Conservation (phyloP, 2,329 filamentous ascomycete species). For the Fusarium newnesense region DNA sequence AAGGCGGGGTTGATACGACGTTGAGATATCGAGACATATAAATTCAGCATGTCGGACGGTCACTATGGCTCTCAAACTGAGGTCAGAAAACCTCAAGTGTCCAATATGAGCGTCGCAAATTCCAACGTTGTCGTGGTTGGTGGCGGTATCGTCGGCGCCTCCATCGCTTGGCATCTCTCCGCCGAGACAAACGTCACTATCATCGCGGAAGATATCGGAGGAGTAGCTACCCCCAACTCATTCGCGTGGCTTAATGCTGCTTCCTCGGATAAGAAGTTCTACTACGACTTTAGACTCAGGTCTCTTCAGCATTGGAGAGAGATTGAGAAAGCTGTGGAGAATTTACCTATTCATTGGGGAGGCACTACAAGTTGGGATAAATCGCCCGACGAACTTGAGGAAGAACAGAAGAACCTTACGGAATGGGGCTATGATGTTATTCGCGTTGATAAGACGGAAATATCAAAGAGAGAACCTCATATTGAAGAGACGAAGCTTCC, state of each 20-base stretch:
- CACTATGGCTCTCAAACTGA: rapidly evolving
- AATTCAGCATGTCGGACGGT: neutral
- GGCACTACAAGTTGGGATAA: conserved; percentile 10
- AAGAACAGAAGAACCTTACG: conserved; percentile 5
- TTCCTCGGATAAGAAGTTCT: conserved; percentile 6
- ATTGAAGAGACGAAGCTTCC: neutral
- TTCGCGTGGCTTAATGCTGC: conserved; percentile 21
- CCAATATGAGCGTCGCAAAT: neutral
- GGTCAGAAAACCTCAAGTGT: rapidly evolving
- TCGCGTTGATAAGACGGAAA: neutral
- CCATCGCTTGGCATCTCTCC: conserved; percentile 21
- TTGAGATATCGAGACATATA: neutral
- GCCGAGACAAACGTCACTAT: conserved; percentile 11
- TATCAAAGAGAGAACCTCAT: neutral
- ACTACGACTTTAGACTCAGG: conserved; percentile 14
- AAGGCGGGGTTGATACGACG: neutral
- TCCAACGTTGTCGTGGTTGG: conserved; percentile 3
- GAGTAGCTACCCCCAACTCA: conserved; percentile 6
- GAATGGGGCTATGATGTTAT: conserved; percentile 11
- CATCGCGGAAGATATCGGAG: conserved; percentile 21
- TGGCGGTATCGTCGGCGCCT: conserved; percentile 25
- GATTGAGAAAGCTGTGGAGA: neutral
- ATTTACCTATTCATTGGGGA: conserved; percentile 11
- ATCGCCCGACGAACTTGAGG: neutral
- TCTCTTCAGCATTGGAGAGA: conserved; percentile 12